Base-by-base conservation (phyloP, 2,329 filamentous ascomycete species). In the Zarea fungicola region DNA sequence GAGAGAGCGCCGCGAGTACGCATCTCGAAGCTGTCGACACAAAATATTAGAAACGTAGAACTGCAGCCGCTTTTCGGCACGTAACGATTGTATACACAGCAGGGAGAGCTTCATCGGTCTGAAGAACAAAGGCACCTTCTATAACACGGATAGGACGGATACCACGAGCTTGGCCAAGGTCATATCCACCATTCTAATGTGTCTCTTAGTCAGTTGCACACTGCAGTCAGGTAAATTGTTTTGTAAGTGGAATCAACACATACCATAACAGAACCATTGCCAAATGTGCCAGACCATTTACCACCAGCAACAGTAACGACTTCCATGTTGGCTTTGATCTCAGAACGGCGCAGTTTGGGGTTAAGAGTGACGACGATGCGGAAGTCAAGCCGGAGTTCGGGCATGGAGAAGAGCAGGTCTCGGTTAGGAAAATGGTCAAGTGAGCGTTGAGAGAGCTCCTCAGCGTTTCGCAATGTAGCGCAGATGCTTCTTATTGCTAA, bases 71-170 rank as follows among this genome's bases (percentile, higher is more conserved):
- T n/a, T n/a, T n/a, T n/a, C n/a, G n/a, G n/a, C n/a, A n/a, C n/a
- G n/a, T n/a, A n/a, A n/a, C n/a, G 23, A 21, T 22, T 16, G 58
- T 67, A 57, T 58, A 70, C 62, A 70, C 67, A 25, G 75, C 75
- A 10, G 73, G 72, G 3, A 66, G 63, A 29, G 70, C 65, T 52
- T 77, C 74, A 39, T 68, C 64, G 3, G 73, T 77, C 52, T 73
- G 65, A 29, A 77, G 61, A 42, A 77, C 66, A 57, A 75, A 77
- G 26, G 68, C 71, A n/a, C 71, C 73, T 55, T 76, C 72, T 32
- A 75, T 65, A 42, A 70, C 66, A 52, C 67, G 65, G 57, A 70
- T 69, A 41, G 67, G 67, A 23, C 67, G 56, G 51, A 70, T 69
- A 23, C 67, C 67, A 16, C 67, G 61, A 39, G 67, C 67, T 48